A percentile compares a stretch with the other conserved stretches of the same genome.
Evolutionary conservation across 2,329 filamentous ascomycete genomes (phyloP).

Genomic region (Pseudogymnoascus sp.): DNA sequence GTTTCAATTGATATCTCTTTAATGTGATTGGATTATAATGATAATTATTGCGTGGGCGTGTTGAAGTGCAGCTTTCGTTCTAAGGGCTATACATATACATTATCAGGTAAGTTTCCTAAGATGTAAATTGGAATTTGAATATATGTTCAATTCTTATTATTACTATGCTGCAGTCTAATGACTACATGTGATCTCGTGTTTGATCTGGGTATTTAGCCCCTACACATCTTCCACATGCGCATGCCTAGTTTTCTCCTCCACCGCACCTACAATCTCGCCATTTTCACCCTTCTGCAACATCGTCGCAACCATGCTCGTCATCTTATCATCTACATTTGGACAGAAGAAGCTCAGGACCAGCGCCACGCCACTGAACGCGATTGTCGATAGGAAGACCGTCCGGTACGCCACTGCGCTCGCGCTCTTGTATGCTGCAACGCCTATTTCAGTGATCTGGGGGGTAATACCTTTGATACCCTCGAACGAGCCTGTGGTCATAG

Average conservation of each 20-base stretch:
- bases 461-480: constrained; percentile 27
- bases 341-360: constrained; percentile 26
- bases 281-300: constrained; percentile 26
- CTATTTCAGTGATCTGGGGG: constrained; percentile 24
- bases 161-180: constrained; percentile 15
- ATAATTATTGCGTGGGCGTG: too few species aligned
- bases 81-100: too few species aligned
- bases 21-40: too few species aligned
- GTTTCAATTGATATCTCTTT: too few species aligned
- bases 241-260: constrained; percentile 28
- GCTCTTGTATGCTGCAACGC: constrained; percentile 26
- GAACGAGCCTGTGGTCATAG: constrained; percentile 26
- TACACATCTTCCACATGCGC: neutral
- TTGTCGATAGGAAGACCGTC: constrained; percentile 30
- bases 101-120: too few species aligned
- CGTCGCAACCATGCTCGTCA: constrained; percentile 29
- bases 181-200: too few species aligned
- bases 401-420: constrained; percentile 30
- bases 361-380: constrained; percentile 29
- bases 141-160: constrained; percentile 30
- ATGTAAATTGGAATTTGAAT: constrained; percentile 10
- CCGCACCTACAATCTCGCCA: constrained; percentile 13
- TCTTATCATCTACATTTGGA: constrained; percentile 29
- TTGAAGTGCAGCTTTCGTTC: too few species aligned
- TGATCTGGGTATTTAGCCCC: too few species aligned